phyloP scores from a whole-genome alignment of 164 flowering plant species.

The Malania oleifera region DNA sequence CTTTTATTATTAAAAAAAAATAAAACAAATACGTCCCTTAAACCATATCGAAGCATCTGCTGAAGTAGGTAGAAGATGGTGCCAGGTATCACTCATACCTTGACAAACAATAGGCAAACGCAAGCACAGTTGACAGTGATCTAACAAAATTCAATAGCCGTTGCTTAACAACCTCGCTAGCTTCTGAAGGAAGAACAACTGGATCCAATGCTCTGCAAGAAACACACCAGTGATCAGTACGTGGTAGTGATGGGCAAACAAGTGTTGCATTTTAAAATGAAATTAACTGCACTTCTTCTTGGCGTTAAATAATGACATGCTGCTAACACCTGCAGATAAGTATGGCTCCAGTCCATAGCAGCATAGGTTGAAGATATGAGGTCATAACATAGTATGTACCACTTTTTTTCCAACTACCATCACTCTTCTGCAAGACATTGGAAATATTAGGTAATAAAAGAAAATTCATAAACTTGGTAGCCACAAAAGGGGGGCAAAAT shows the following conservation, averaged over 20 bases:
- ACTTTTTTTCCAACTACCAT: slow-evolving; percentile 78
- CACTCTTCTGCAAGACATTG: slow-evolving; percentile 47
- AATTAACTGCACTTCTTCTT: background rate
- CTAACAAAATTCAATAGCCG: slow-evolving; percentile 74
- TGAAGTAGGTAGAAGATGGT: background rate
- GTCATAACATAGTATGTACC: slow-evolving; percentile 51
- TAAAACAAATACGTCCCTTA: too few relatives aligned
- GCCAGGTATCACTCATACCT: slow-evolving; percentile 36
- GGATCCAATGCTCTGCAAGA: slow-evolving; percentile 80
- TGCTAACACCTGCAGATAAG: slow-evolving; percentile 76
- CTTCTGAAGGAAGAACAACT: slow-evolving; percentile 68
- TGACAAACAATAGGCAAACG: slow-evolving; percentile 83
- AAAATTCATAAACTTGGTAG: background rate
- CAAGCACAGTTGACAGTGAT: slow-evolving; percentile 86
- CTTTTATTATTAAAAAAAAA: too few relatives aligned
- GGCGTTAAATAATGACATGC: background rate
- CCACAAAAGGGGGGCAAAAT: background rate
- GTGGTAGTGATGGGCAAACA: background rate
- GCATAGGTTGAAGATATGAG: slow-evolving; percentile 75
- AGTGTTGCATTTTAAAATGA: background rate
- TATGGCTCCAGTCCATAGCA: slow-evolving; percentile 81
- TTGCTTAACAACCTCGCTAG: slow-evolving; percentile 75
- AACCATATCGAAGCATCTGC: too few relatives aligned
- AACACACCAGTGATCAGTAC: slow-evolving; percentile 4
- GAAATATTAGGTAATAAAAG: background rate